A percentile compares a stretch with the other conserved stretches of the same genome.
Evolutionary conservation across 768 basidiomycete species (phyloP).

Genomic region (Chalciporus pseudorubinellus): DNA sequence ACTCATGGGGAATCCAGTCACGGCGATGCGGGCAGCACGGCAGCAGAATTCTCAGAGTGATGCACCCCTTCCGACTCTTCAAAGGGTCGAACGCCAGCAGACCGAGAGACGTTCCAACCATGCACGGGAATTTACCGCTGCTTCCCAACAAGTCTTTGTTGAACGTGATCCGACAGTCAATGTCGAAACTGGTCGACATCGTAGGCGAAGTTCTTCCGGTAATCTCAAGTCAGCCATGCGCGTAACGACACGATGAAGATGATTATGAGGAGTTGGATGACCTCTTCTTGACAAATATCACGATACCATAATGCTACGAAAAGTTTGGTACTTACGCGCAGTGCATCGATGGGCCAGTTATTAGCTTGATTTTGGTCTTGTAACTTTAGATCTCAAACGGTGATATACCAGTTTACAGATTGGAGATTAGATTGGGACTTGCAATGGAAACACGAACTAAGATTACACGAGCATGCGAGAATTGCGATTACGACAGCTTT

Average conservation of each 20-base stretch:
- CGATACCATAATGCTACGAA: conserved; percentile 5
- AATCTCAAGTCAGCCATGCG: conserved; percentile 39
- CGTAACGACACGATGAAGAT: conserved; percentile 31
- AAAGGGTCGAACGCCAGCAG: conserved; percentile 22
- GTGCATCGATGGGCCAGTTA: conserved; percentile 3
- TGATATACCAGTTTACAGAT: conserved; percentile 14
- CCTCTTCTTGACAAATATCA: conserved; percentile 3
- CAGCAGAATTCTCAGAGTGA: conserved; percentile 14
- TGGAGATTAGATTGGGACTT: conserved; percentile 11
- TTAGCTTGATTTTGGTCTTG: conserved; percentile 11
- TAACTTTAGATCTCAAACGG: conserved; percentile 17
- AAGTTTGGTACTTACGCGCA: conserved; percentile 7
- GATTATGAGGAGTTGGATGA: not conserved
- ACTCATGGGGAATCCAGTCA: conserved; percentile 21
- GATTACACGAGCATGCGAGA: conserved; percentile 23
- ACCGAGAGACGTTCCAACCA: conserved; percentile 31
- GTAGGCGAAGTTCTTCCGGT: conserved; percentile 29
- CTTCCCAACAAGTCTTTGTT: conserved; percentile 24
- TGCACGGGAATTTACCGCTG: conserved; percentile 14
- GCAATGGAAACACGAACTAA: conserved; percentile 16
- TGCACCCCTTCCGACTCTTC: conserved; percentile 15
- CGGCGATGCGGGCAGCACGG: conserved; percentile 24
- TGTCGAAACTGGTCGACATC: conserved; percentile 27
- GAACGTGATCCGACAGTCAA: conserved; percentile 32
- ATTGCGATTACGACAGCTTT: conserved; percentile 30